These are phyloP conservation scores for Penstemon eatonii DNA, from an alignment of 257 asterid species.

Conservation along the genomic window DNA sequence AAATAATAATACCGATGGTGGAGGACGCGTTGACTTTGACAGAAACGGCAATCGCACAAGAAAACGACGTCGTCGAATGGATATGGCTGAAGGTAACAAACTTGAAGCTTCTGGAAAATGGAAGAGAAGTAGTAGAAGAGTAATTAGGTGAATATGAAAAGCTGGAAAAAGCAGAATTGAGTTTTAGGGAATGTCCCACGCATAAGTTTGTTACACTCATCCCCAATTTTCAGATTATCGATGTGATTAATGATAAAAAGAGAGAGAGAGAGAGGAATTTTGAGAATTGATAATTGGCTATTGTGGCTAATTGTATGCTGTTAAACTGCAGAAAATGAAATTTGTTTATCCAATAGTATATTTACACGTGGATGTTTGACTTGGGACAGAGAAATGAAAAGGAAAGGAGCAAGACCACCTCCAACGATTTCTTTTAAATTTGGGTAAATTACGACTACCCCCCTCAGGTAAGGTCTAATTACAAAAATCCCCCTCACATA, in stretches of 20 bases:
- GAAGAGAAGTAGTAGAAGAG: conserved; percentile 24
- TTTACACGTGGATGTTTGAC: conserved; percentile 7
- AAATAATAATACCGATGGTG: conserved; percentile 29
- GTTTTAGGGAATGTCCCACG: conserved; percentile 18
- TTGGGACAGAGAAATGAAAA: neutral
- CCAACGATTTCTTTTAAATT: too few species aligned
- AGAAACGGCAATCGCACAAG: conserved; percentile 28
- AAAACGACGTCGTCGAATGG: conserved; percentile 29
- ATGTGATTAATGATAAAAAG: conserved; percentile 14
- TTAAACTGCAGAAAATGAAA: conserved; percentile 12
- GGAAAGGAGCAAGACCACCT: neutral
- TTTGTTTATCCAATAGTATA: neutral
- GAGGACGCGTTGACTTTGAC: conserved; percentile 36
- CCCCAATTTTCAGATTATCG: conserved; percentile 20
- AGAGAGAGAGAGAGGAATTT: neutral
- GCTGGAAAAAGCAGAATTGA: conserved; percentile 26
- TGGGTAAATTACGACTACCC: too few species aligned
- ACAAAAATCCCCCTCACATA: too few species aligned
- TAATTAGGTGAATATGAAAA: conserved; percentile 9
- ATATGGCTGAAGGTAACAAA: conserved; percentile 17
- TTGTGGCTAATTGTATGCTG: conserved; percentile 23
- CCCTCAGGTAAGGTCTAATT: too few species aligned
- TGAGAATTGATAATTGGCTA: neutral
- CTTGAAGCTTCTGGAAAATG: conserved; percentile 32
- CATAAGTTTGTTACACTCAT: conserved; percentile 35